phyloP scores from a whole-genome alignment of 2,329 filamentous ascomycete species.

The Dactylella cylindrospora region DNA sequence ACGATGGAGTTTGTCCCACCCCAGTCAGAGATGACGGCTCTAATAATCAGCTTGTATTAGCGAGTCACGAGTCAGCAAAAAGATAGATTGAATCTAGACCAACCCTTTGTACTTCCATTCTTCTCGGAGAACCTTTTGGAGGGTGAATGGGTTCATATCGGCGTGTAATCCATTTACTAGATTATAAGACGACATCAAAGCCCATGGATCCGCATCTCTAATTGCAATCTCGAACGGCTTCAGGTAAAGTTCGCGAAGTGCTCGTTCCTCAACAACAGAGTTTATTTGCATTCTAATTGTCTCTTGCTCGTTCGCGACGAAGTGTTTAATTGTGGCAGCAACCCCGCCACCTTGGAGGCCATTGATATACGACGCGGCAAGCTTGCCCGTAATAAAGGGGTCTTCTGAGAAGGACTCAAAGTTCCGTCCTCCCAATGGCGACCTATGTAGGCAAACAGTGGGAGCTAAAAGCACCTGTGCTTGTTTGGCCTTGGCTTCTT shows the following conservation, averaged over 20 bases:
- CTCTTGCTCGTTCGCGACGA: slow-evolving; percentile 72
- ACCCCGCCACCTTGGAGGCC: slow-evolving; percentile 68
- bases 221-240: slow-evolving; percentile 73
- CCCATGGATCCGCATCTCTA: slow-evolving; percentile 69
- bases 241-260: slow-evolving; percentile 69
- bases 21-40: slow-evolving; percentile 52
- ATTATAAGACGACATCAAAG: slow-evolving; percentile 69
- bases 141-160: slow-evolving; percentile 49
- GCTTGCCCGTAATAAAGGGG: slow-evolving; percentile 66
- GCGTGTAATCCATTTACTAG: slow-evolving; percentile 63
- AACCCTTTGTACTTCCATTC: slow-evolving; percentile 52
- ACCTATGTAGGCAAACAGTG: slow-evolving; percentile 72
- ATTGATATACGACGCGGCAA: slow-evolving; percentile 63
- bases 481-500: slow-evolving; percentile 61
- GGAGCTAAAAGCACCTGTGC: slow-evolving; percentile 63
- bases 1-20: slow-evolving; percentile 61
- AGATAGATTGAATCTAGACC: slow-evolving; percentile 52
- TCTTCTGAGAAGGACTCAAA: slow-evolving; percentile 83
- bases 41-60: slow-evolving; percentile 37
- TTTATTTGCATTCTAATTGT: slow-evolving; percentile 67
- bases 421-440: slow-evolving; percentile 76
- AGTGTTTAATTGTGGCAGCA: slow-evolving; percentile 74
- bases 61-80: neutral
- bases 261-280: slow-evolving; percentile 64
- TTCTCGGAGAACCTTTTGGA: slow-evolving; percentile 49